Percentiles rank a stretch among this genome's conserved stretches.
Evolutionary conservation across 2,329 filamentous ascomycete genomes (phyloP).

Genomic region (Verticillium longisporum): DNA sequence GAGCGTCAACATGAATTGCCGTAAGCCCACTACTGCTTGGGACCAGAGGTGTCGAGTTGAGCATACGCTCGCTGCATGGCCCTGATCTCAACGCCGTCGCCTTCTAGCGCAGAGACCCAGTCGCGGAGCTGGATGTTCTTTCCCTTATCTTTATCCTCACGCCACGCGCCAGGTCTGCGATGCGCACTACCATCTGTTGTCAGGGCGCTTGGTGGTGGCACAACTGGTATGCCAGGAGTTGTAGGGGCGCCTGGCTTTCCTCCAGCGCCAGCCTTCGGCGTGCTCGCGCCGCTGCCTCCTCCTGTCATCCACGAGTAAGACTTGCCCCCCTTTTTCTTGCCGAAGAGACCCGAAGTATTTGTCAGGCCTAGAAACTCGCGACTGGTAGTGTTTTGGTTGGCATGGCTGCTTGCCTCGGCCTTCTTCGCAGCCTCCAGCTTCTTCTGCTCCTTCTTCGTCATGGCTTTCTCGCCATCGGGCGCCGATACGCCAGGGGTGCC

Average conservation of each 20-base stretch:
- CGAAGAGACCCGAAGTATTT: constrained; percentile 47
- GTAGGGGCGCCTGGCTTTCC: constrained; percentile 18
- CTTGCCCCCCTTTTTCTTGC: constrained; percentile 56
- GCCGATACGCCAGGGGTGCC: constrained; percentile 57
- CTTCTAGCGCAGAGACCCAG: constrained; percentile 71
- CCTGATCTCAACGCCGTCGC: constrained; percentile 62
- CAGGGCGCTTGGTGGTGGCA: constrained; percentile 29
- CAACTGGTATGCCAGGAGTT: constrained; percentile 20
- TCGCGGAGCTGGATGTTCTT: constrained; percentile 79
- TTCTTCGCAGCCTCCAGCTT: constrained; percentile 71
- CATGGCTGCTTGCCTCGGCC: constrained; percentile 71
- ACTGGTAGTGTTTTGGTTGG: constrained; percentile 77
- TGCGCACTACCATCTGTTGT: constrained; percentile 50
- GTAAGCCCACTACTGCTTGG: constrained; percentile 20
- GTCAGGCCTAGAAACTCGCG: constrained; percentile 64
- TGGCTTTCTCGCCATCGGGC: constrained; percentile 58
- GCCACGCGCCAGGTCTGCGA: constrained; percentile 61
- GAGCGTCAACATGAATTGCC: too few species aligned
- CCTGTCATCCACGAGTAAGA: constrained; percentile 72
- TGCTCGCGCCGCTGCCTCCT: constrained; percentile 45
- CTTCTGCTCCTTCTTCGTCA: constrained; percentile 80
- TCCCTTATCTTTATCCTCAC: constrained; percentile 72
- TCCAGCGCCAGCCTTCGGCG: constrained; percentile 28
- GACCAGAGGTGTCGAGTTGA: constrained; percentile 41
- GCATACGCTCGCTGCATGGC: constrained; percentile 54